A percentile compares a stretch with the other conserved stretches of the same genome.
Conservation (phyloP, 352 stramenopile species). For the Phytophthora ohioensis region DNA sequence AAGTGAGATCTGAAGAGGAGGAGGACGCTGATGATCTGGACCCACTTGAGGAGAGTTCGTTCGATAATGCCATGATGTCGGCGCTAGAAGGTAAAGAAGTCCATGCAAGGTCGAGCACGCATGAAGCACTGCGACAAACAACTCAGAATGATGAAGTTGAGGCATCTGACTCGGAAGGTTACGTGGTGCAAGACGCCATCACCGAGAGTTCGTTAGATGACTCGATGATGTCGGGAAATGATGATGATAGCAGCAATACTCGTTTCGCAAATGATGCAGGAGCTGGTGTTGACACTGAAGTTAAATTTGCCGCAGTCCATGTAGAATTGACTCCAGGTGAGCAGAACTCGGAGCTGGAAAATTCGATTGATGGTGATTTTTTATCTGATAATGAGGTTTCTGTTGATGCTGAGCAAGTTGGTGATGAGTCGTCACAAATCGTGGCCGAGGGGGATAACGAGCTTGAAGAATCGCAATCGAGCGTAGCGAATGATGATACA, state of each 20-base stretch:
- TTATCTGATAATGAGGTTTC: conserved; percentile 11
- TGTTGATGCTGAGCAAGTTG: conserved; percentile 1
- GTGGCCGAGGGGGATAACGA: too few relatives aligned
- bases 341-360: conserved; percentile 1
- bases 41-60: conserved; percentile 30
- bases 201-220: conserved; percentile 21
- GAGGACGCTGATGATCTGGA: conserved; percentile 14
- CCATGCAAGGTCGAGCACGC: background rate
- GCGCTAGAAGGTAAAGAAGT: conserved; percentile 23
- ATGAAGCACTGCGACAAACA: background rate
- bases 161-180: conserved; percentile 10
- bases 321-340: background rate
- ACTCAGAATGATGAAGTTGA: conserved; percentile 6
- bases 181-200: conserved; percentile 8
- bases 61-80: conserved; percentile 26
- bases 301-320: background rate
- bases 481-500: too few relatives aligned
- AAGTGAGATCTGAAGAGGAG: conserved; percentile 8
- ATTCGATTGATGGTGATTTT: conserved; percentile 15
- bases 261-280: background rate
- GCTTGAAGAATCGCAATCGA: too few relatives aligned
- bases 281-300: background rate
- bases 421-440: background rate
- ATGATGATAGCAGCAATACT: background rate
- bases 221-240: conserved; percentile 20